Evolutionary conservation across 257 asterid species (phyloP).

Genomic region (Nicotiana sylvestris): DNA sequence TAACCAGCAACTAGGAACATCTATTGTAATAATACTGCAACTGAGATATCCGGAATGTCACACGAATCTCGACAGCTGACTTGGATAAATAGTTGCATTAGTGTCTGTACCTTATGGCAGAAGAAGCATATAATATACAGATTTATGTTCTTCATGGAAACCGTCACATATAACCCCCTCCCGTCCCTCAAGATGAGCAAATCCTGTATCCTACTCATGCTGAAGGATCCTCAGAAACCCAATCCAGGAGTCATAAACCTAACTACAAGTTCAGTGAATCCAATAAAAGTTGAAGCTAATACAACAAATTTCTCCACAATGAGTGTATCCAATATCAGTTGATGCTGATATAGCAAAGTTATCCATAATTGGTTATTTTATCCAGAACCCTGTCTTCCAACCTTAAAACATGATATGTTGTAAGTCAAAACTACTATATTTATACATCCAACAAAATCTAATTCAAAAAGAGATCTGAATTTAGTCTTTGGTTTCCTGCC

Average conservation of each 20-base stretch:
- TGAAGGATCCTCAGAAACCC: neutral
- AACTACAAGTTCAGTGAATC: neutral
- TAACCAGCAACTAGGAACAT: neutral
- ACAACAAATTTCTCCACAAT: neutral
- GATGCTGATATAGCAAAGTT: neutral
- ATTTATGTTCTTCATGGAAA: neutral
- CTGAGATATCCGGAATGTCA: neutral
- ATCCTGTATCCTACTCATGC: neutral
- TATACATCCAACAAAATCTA: neutral
- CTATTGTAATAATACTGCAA: neutral
- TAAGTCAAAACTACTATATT: neutral
- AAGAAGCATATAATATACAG: neutral
- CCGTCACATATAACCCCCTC: neutral
- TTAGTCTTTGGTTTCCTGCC: neutral
- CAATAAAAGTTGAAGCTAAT: neutral
- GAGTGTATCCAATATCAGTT: neutral
- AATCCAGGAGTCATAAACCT: neutral
- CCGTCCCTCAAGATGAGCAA: neutral
- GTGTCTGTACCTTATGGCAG: neutral
- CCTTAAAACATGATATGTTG: neutral
- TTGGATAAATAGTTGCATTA: neutral
- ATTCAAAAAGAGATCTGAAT: neutral
- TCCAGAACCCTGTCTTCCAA: neutral
- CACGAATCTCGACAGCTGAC: neutral
- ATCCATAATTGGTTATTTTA: neutral